Percentiles rank a stretch among this genome's conserved stretches.
These are phyloP conservation scores for Boletellus sp. DNA, from an alignment of 1,284 basidiomycete species.

Conservation along the genomic window DNA sequence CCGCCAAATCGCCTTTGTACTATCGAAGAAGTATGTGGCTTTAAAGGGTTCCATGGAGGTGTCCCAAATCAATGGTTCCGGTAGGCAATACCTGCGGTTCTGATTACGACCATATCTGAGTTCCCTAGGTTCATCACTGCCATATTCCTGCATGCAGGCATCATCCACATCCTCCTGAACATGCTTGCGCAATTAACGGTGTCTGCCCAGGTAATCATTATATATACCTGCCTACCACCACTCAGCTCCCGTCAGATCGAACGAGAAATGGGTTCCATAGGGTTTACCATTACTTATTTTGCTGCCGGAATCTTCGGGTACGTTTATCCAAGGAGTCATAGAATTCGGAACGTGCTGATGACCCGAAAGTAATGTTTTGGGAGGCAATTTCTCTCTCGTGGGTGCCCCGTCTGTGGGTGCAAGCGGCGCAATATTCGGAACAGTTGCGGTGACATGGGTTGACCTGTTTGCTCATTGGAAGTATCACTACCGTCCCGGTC, in stretches of 20 bases:
- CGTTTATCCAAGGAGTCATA: constrained; percentile 15
- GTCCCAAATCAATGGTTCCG: constrained; percentile 85
- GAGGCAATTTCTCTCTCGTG: constrained; percentile 88
- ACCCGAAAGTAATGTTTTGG: constrained; percentile 66
- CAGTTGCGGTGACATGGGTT: constrained; percentile 83
- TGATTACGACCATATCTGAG: constrained; percentile 4
- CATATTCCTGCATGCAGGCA: constrained; percentile 89
- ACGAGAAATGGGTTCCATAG: constrained; percentile 80
- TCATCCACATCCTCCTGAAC: constrained; percentile 86
- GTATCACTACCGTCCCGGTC: constrained; percentile 75
- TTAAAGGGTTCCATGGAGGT: constrained; percentile 73
- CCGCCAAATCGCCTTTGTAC: constrained; percentile 69
- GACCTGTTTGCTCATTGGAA: constrained; percentile 93
- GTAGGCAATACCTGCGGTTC: constrained; percentile 33
- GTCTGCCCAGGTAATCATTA: constrained; percentile 63
- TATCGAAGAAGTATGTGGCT: constrained; percentile 83
- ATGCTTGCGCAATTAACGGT: constrained; percentile 84
- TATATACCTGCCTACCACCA: not conserved
- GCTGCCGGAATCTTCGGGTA: constrained; percentile 89
- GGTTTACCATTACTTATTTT: constrained; percentile 82
- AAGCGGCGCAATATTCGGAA: constrained; percentile 91
- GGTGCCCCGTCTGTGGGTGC: constrained; percentile 93
- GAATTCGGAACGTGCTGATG: constrained; percentile 4
- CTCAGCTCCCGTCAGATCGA: constrained; percentile 56
- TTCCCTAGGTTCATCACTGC: constrained; percentile 71